Evolutionary conservation across 1,284 basidiomycete species (phyloP), one percentile per base, ranked within the genome.

Genomic region (Ganoderma leucocontextum): DNA sequence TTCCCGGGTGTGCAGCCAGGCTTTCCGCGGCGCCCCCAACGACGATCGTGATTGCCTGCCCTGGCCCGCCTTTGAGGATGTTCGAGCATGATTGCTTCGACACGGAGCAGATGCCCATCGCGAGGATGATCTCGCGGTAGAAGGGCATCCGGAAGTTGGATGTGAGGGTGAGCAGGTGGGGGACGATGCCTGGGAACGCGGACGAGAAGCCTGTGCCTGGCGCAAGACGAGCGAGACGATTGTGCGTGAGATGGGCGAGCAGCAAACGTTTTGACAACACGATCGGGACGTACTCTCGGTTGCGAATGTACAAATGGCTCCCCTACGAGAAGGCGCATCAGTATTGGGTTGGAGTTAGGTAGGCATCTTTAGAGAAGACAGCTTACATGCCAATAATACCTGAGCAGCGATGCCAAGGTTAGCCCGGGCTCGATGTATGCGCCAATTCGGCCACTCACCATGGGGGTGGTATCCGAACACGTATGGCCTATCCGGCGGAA

Each of bases 381-480:
- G 42, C 91, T 76, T 79, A 95, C 95, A 97, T 96, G 75, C 95
- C 95, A 78, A 97, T 97, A 75, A 97, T 96, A 38, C 92, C 92
- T 93, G 66, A 19, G 47, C 25, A 9, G 42, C 52, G 17, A 44
- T 15, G 8, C 22, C n/a, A 7, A 36, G 49, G 38, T 47, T 22
- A 63, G 42, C 52, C 13, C 17, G 5, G 22, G 19, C 9, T 36
- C 15, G 19, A 47, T 49, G n/a, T 60, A 55, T 29, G 60, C 35
- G 55, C 35, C 19, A 6, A 39, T 15, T 42, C 10, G 5, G 22
- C n/a, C 58, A 79, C 88, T 66, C 72, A 93, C 95, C 96, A 80
- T 98, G 96, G 19, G 96, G 96, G 81, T 98, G 96, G 81, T 98
- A 98, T 19, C 96, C 98, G 82, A 99, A 99, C 29, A 99, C 87